Percentiles rank a stretch among this genome's conserved stretches.
Conservation (phyloP, 2,329 filamentous ascomycete genomes). For the Paraphoma sp. region DNA sequence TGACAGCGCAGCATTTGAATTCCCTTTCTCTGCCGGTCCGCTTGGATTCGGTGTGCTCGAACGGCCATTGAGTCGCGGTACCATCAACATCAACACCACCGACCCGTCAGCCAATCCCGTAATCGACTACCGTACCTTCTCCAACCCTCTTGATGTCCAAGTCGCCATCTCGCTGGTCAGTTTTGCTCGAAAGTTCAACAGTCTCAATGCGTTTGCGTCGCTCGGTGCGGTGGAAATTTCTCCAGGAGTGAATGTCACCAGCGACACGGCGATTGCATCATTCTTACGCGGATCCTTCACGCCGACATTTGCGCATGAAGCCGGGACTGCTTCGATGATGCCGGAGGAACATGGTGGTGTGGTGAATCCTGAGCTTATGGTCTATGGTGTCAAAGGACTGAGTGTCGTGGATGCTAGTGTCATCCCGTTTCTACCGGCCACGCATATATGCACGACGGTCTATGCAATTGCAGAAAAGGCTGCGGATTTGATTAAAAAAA, state of each 20-base stretch:
- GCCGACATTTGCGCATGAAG: conserved; percentile 20
- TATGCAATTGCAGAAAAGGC: conserved; percentile 34
- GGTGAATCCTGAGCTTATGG: conserved; percentile 20
- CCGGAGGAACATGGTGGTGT: conserved; percentile 28
- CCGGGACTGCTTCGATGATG: conserved; percentile 27
- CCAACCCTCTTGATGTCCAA: conserved; percentile 39
- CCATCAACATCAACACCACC: conserved; percentile 40
- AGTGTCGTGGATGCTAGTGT: conserved; percentile 32
- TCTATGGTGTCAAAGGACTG: conserved; percentile 25
- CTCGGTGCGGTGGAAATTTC: conserved; percentile 19
- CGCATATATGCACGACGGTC: conserved; percentile 26
- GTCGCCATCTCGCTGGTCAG: conserved; percentile 30
- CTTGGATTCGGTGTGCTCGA: conserved; percentile 11
- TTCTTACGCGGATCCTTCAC: not conserved
- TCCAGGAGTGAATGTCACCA: conserved; percentile 23
- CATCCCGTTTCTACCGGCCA: conserved; percentile 20
- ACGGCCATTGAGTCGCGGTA: conserved; percentile 40
- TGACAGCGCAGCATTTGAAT: conserved; percentile 30
- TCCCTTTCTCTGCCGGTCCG: conserved; percentile 18
- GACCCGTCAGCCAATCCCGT: conserved; percentile 31
- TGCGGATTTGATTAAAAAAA: conserved; percentile 12
- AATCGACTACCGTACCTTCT: conserved; percentile 38
- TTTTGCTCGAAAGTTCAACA: conserved; percentile 30
- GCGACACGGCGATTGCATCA: conserved; percentile 1
- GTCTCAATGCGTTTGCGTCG: conserved; percentile 10